Evolutionary conservation across 805 yeast genomes (phyloP).

Genomic region (Barnettozyma salicaria): DNA sequence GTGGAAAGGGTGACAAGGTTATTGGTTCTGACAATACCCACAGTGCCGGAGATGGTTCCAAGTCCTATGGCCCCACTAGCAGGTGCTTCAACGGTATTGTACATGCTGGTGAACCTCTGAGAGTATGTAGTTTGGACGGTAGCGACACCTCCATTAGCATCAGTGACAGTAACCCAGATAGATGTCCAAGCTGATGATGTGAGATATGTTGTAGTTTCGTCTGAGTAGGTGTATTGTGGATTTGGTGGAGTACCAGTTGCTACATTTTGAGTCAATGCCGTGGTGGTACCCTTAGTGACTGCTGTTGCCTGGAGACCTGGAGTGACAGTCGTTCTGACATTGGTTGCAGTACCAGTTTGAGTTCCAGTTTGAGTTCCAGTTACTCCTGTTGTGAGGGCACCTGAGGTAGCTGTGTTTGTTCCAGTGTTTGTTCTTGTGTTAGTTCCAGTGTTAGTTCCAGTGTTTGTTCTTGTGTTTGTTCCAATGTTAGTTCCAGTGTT

Average conservation of each 20-base stretch:
- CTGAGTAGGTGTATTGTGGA: slow-evolving; percentile 27
- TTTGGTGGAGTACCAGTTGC: slow-evolving; percentile 13
- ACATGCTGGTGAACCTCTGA: slow-evolving; percentile 48
- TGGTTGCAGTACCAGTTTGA: slow-evolving; percentile 9
- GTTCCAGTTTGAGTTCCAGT: slow-evolving; percentile 16
- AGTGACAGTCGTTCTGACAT: slow-evolving; percentile 6
- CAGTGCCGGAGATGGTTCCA: slow-evolving; percentile 64
- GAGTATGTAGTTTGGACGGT: slow-evolving; percentile 45
- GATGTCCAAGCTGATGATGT: slow-evolving; percentile 29
- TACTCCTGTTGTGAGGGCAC: slow-evolving; percentile 15
- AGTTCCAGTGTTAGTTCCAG: slow-evolving; percentile 6
- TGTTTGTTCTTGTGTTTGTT: neutral
- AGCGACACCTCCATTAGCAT: slow-evolving; percentile 40
- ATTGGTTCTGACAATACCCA: slow-evolving; percentile 56
- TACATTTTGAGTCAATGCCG: slow-evolving; percentile 16
- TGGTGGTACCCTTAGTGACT: slow-evolving; percentile 19
- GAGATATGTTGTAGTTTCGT: slow-evolving; percentile 25
- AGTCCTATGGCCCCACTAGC: slow-evolving; percentile 70
- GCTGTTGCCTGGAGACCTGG: slow-evolving; percentile 13
- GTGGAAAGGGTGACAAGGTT: slow-evolving; percentile 31
- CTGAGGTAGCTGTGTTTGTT: slow-evolving; percentile 11
- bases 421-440: slow-evolving; percentile 9
- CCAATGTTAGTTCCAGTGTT: slow-evolving; percentile 1
- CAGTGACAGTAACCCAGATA: slow-evolving; percentile 48
- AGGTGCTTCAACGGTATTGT: slow-evolving; percentile 40